Evolutionary conservation across 2,329 filamentous ascomycete genomes (phyloP), one percentile per base, ranked within the genome.

Genomic region (Colletotrichum lupini): DNA sequence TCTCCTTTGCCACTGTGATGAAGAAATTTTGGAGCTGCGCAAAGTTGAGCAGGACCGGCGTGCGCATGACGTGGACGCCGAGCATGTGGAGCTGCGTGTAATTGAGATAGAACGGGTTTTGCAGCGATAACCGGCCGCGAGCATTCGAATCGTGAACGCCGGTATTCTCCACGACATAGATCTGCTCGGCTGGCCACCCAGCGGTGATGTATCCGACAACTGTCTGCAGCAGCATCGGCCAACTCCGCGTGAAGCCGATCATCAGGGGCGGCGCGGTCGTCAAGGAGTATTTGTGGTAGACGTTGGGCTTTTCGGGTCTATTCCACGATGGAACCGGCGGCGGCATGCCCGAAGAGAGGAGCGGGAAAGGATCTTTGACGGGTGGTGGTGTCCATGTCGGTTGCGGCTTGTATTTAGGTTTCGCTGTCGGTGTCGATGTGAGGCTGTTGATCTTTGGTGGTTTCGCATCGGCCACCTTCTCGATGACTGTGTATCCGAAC

Each of bases 151-250:
- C 82, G 76, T 89, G 87, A 16, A 86, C 86, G 8, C 89, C 89
- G 2, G 87, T 91, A 79, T 91, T 91, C 76, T 91, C 89, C 26
- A 91, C 80, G 1, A 91, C 85, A 73, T 88, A 88, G 71, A 91
- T 90, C 74, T 91, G 85, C 35, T 83, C 82, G 0, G 87, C 80
- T 1, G 89, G 90, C 89, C 89, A 91, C 58, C 89, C 89, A 2
- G 88, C 87, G 1, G 88, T 87, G 74, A 91, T 86, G 78, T 91
- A 91, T 5, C 84, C 86, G 11, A 89, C 84, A 0, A 91, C 86
- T 1, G 85, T 82, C 79, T 91, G 89, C 32, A 89, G 83, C 4
- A 91, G 82, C 73, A 91, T 80, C 3, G 85, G 85, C 85, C 86
- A 90, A 71, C 86, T 86, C 42, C 88, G 83, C 0, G 89, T 90